Percentiles rank a stretch among this genome's conserved stretches.
These are phyloP conservation scores for Parathielavia appendiculata DNA, from an alignment of 495 filamentous ascomycete genomes.

Conservation along the genomic window DNA sequence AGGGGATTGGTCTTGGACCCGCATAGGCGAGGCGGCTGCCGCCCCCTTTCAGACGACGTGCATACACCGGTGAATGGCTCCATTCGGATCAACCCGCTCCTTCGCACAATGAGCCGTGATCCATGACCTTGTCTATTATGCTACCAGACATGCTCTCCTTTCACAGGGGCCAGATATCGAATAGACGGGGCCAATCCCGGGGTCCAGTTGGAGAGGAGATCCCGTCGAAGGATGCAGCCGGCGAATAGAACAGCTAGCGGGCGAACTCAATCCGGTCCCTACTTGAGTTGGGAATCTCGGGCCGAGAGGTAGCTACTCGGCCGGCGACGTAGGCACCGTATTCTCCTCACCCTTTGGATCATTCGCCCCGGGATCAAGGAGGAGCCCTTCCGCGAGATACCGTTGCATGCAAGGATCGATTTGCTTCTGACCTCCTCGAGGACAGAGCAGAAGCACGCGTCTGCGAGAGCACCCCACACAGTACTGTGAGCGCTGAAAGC, in stretches of 20 bases:
- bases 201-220: neutral
- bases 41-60: constrained; percentile 17
- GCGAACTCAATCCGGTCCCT: no score
- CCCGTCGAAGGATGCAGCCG: neutral
- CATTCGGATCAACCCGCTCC: constrained; percentile 25
- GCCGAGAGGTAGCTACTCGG: neutral
- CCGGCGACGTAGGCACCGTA: neutral
- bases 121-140: neutral
- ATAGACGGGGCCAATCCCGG: neutral
- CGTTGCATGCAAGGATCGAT: constrained; percentile 11
- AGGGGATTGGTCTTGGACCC: constrained; percentile 7
- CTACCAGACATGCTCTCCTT: neutral
- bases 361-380: neutral
- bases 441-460: neutral
- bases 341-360: neutral
- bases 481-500: neutral
- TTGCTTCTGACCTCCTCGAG: neutral
- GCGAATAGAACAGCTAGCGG: neutral
- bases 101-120: neutral
- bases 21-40: constrained; percentile 24
- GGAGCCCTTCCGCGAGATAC: neutral
- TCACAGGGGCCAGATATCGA: neutral
- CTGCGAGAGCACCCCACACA: no score
- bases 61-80: constrained; percentile 34
- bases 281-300: constrained; percentile 13